Evolutionary conservation across 192 early-diverging fungal species (phyloP).

Genomic region (Linnemannia schmuckeri): DNA sequence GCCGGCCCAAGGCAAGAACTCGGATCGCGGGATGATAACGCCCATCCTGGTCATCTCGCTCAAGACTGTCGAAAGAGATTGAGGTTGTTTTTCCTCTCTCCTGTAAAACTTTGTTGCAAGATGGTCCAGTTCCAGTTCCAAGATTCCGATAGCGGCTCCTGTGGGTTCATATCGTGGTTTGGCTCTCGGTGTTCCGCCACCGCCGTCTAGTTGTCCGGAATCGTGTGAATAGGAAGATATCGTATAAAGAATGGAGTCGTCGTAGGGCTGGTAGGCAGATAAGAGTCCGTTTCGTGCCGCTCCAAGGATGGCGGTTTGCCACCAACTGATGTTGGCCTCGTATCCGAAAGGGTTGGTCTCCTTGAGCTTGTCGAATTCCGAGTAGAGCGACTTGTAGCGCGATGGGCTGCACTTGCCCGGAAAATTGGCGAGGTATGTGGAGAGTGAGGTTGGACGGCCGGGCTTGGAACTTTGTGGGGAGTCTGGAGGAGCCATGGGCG

Average conservation of each 20-base stretch:
- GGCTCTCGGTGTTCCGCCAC: background rate
- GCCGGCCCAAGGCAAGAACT: slow-evolving; percentile 53
- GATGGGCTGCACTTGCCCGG: slow-evolving; percentile 47
- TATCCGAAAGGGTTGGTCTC: slow-evolving; percentile 59
- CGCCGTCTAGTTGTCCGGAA: background rate
- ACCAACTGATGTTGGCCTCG: slow-evolving; percentile 58
- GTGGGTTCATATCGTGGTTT: slow-evolving; percentile 34
- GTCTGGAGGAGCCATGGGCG: slow-evolving; percentile 16
- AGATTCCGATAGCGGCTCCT: slow-evolving; percentile 36
- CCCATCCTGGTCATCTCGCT: slow-evolving; percentile 39
- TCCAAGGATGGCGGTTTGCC: slow-evolving; percentile 55
- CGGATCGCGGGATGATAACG: slow-evolving; percentile 33
- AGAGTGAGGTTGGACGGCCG: slow-evolving; percentile 25
- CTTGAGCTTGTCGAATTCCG: slow-evolving; percentile 58
- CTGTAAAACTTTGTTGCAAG: slow-evolving; percentile 28
- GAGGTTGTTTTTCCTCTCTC: slow-evolving; percentile 23
- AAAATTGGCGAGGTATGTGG: slow-evolving; percentile 29
- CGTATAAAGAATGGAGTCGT: background rate
- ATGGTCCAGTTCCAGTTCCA: slow-evolving; percentile 48
- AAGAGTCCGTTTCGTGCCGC: slow-evolving; percentile 46
- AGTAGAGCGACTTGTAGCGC: slow-evolving; percentile 57
- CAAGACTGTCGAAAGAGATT: slow-evolving; percentile 33
- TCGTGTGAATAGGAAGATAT: background rate
- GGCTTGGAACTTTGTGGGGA: slow-evolving; percentile 16
- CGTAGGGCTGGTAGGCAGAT: slow-evolving; percentile 26